Evolutionary conservation across 305 asterid genomes (phyloP).

Genomic region (Andrographis paniculata): DNA sequence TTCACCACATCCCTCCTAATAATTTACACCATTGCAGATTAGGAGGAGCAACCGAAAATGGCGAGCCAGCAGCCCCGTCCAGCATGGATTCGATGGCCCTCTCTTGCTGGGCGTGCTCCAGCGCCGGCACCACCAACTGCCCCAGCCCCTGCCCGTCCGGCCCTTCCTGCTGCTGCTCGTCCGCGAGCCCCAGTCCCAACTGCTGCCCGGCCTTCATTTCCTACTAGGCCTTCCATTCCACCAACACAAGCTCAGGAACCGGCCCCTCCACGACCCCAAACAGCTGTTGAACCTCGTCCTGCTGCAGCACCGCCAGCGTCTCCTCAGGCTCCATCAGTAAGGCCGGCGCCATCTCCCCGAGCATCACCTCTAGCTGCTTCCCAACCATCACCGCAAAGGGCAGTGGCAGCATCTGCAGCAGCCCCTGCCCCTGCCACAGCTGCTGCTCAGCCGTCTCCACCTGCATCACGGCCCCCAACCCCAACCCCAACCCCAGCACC

Average conservation of each 20-base stretch:
- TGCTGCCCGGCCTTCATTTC: constrained; percentile 1
- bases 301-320: constrained; percentile 15
- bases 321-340: constrained; percentile 10
- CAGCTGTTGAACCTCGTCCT: neutral
- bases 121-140: constrained; percentile 20
- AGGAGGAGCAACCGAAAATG: constrained; percentile 11
- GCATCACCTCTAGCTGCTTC: constrained; percentile 12
- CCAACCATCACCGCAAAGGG: constrained; percentile 9
- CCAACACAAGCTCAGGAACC: constrained; percentile 21
- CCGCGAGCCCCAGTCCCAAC: constrained; percentile 12
- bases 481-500: too few relatives aligned
- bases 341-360: neutral
- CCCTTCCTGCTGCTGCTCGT: neutral
- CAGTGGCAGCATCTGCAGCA: constrained; percentile 8
- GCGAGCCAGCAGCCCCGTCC: constrained; percentile 35
- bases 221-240: constrained; percentile 17
- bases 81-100: constrained; percentile 31
- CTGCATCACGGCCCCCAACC: too few relatives aligned
- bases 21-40: too few relatives aligned
- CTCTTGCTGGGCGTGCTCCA: constrained; percentile 17
- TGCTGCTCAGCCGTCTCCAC: neutral
- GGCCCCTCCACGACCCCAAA: constrained; percentile 8
- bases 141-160: neutral
- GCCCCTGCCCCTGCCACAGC: constrained; percentile 16
- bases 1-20: neutral